Evolutionary conservation across 1,139 yeast species (phyloP).

Genomic region (Komagataea norvegica): DNA sequence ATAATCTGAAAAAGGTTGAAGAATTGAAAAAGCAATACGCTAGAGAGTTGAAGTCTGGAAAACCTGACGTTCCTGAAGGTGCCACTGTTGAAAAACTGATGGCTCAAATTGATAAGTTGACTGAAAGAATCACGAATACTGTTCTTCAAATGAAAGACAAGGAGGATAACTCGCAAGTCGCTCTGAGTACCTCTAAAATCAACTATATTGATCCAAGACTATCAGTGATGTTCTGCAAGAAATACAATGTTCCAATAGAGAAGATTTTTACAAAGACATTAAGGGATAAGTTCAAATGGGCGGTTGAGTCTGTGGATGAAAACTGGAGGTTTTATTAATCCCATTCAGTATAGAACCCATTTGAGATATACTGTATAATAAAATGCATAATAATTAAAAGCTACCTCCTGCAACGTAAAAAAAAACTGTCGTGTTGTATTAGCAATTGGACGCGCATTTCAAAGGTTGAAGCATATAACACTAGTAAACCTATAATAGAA

Average conservation of each 20-base stretch:
- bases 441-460: too few relatives aligned
- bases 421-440: too few relatives aligned
- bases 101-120: conserved; percentile 68
- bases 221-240: conserved; percentile 85
- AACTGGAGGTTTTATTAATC: conserved; percentile 69
- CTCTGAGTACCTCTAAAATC: conserved; percentile 88
- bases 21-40: conserved; percentile 50
- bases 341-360: background rate
- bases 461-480: too few relatives aligned
- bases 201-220: conserved; percentile 94
- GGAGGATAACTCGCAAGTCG: conserved; percentile 91
- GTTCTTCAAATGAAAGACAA: conserved; percentile 79
- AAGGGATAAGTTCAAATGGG: conserved; percentile 94
- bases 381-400: too few relatives aligned
- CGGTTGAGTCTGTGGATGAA: conserved; percentile 84
- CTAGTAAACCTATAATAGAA: too few relatives aligned
- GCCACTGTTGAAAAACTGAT: conserved; percentile 68
- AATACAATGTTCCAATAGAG: conserved; percentile 84
- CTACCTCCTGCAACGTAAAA: too few relatives aligned
- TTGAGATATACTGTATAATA: too few relatives aligned
- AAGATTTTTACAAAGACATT: conserved; percentile 86
- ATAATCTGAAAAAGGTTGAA: conserved; percentile 54
- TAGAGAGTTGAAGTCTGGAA: conserved; percentile 57
- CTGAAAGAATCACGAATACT: conserved; percentile 64
- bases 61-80: conserved; percentile 45